Conservation (phyloP, 179 eudicot genomes). For the Nepenthes alata region DNA sequence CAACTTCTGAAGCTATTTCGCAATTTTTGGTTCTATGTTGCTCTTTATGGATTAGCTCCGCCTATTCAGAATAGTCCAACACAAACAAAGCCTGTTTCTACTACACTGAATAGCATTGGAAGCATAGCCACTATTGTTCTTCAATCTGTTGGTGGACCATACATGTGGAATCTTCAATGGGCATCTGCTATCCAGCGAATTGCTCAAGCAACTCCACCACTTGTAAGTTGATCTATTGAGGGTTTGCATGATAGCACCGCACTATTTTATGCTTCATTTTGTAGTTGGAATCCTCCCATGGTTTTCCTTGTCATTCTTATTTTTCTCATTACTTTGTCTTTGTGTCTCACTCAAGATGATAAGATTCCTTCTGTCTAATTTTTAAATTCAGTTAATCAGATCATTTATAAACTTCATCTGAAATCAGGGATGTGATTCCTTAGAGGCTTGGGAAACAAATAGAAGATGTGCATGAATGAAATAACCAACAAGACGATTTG, state of each 20-base stretch:
- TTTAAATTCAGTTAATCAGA: no score
- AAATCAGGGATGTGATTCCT: no score
- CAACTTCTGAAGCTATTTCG: slow-evolving; percentile 88
- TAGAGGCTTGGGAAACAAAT: no score
- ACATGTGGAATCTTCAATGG: slow-evolving; percentile 90
- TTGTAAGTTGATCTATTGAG: slow-evolving; percentile 51
- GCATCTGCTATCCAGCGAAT: slow-evolving; percentile 81
- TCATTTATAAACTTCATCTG: no score
- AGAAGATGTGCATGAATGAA: no score
- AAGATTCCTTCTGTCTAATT: not conserved
- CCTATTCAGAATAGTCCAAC: slow-evolving; percentile 63
- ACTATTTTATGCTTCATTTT: not conserved
- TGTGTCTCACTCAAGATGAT: not conserved
- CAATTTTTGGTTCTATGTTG: slow-evolving; percentile 93
- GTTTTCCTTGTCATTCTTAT: not conserved
- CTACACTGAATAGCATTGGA: slow-evolving; percentile 59
- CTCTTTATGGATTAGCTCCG: slow-evolving; percentile 96
- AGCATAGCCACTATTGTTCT: slow-evolving; percentile 70
- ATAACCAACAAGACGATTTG: no score
- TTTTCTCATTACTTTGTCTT: not conserved
- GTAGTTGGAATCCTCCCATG: not conserved
- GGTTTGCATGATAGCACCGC: not conserved
- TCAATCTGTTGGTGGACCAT: slow-evolving; percentile 97
- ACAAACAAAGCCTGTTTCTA: slow-evolving; percentile 53
- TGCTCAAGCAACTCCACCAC: slow-evolving; percentile 98